Evolutionary conservation across 352 stramenopile species (phyloP).

Genomic region (Pythium rishiriense): DNA sequence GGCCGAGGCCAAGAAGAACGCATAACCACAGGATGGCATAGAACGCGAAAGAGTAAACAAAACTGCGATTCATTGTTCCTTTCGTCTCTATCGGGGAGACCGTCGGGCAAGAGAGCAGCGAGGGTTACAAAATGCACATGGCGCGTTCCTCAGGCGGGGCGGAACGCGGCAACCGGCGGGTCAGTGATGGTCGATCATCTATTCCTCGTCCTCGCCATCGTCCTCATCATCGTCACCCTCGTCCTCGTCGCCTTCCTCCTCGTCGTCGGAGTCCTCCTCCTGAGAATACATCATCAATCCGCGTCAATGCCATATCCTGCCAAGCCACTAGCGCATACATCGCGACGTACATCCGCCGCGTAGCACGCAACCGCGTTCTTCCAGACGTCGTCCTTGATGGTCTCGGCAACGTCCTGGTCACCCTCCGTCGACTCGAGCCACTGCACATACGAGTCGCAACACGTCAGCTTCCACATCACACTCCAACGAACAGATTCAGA

Average conservation of each 20-base stretch:
- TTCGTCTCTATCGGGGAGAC: neutral
- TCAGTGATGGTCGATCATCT: neutral
- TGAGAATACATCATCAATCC: too few relatives aligned
- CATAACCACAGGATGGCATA: slow-evolving; percentile 10
- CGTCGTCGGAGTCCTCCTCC: slow-evolving; percentile 43
- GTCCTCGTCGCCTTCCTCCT: slow-evolving; percentile 35
- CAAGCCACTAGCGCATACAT: too few relatives aligned
- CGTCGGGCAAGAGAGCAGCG: neutral
- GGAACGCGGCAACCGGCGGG: neutral
- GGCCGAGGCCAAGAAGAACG: slow-evolving; percentile 23
- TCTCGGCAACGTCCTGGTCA: slow-evolving; percentile 62
- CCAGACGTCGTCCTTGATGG: slow-evolving; percentile 83
- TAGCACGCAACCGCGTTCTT: slow-evolving; percentile 72
- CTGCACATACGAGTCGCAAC: too few relatives aligned
- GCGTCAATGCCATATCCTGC: too few relatives aligned
- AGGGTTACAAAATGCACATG: neutral
- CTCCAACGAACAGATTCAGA: neutral
- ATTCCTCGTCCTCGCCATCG: slow-evolving; percentile 35
- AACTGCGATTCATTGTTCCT: slow-evolving; percentile 20
- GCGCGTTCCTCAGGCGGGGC: neutral
- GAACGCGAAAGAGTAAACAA: slow-evolving; percentile 13
- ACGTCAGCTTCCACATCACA: neutral
- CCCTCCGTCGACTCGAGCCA: slow-evolving; percentile 59
- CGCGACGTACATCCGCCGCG: slow-evolving; percentile 26
- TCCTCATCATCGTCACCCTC: slow-evolving; percentile 41